Base-by-base conservation (phyloP, 176 grass and related monocot genomes). In the Microstegium vimineum region DNA sequence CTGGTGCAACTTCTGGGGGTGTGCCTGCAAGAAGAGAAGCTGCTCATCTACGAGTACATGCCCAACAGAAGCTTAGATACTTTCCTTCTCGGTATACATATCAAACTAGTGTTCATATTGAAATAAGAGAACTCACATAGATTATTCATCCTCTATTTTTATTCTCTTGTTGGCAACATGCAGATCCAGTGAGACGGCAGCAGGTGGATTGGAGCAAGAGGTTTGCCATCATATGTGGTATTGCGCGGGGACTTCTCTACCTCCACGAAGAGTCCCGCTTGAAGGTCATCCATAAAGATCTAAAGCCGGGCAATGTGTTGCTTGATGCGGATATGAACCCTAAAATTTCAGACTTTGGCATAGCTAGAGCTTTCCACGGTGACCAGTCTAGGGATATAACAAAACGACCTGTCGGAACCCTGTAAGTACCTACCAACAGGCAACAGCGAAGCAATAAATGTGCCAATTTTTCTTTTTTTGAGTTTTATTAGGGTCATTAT, bases 331-430 rank as follows among this genome's bases (percentile, higher is more conserved):
- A 85, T 13, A 85, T 89, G 76, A 89, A 75, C 5, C 81, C 87
- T 2, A 89, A 85, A 68, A 89, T 89, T 34, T 85, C 87, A 27
- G 87, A 89, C 22, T 89, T 89, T 7, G 87, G 87, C 12, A 47
- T 89, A 1, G 69, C 87, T 2, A 75, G 80, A 10, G 69, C 79
- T 14, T 85, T 81, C 8, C 8, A 28, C 0, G 10, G 16, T 0
- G 82, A 85, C 2, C 62, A 54, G 2, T 76, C 82, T 32, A 71
- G 40, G 17, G 76, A 82, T 12, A 38, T 56, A 25, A 89, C 87
- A 4, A 75, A 31, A 5, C 40, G 59, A 10, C 64, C 79, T 2
- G 87, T 45, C 0, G 87, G 87, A 8, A 89, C 87, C 4, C 83
- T 75, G 86, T 88, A 84, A 66, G 54, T 42, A 26, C 1, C n/a